A percentile compares a stretch with the other conserved stretches of the same genome.
Conservation (phyloP, 2,329 filamentous ascomycete genomes). For the Trichoderma sp. region DNA sequence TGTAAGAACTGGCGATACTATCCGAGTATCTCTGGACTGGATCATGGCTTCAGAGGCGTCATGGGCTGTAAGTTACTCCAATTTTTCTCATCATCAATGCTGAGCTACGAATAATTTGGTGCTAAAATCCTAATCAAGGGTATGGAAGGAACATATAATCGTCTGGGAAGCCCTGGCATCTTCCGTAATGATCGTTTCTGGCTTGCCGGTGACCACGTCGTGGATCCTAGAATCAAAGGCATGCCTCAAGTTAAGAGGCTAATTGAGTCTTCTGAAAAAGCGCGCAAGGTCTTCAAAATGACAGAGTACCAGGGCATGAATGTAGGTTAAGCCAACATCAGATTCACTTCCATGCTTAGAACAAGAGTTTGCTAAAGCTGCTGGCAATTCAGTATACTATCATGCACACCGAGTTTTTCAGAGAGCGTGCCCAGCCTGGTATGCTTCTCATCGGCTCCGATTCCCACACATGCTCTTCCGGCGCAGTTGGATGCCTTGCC, state of each 20-base stretch:
- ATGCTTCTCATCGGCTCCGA: conserved; percentile 44
- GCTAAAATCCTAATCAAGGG: conserved; percentile 20
- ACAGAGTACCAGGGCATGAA: conserved; percentile 31
- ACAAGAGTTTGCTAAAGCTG: neutral
- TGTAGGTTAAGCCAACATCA: conserved; percentile 34
- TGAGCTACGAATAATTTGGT: neutral
- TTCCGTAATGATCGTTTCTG: conserved; percentile 51
- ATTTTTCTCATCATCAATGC: neutral
- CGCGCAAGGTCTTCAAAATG: conserved; percentile 15
- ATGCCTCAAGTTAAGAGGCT: conserved; percentile 36
- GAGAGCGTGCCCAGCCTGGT: conserved; percentile 45
- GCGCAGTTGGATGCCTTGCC: conserved; percentile 40
- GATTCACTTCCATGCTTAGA: neutral
- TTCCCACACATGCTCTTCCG: conserved; percentile 47
- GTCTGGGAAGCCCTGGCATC: conserved; percentile 41
- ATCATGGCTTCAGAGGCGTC: conserved; percentile 44
- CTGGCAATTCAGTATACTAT: conserved; percentile 32
- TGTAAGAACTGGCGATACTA: conserved; percentile 39
- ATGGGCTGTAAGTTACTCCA: conserved; percentile 30
- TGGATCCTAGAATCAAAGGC: conserved; percentile 43
- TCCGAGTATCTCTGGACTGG: conserved; percentile 46
- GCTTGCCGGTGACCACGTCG: conserved; percentile 49
- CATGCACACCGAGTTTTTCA: conserved; percentile 47
- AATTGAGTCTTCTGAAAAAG: conserved; percentile 36
- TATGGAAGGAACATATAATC: conserved; percentile 42